These are phyloP conservation scores for Suhomyces guaymorum DNA, from an alignment of 1,139 yeast genomes.

Conservation along the genomic window DNA sequence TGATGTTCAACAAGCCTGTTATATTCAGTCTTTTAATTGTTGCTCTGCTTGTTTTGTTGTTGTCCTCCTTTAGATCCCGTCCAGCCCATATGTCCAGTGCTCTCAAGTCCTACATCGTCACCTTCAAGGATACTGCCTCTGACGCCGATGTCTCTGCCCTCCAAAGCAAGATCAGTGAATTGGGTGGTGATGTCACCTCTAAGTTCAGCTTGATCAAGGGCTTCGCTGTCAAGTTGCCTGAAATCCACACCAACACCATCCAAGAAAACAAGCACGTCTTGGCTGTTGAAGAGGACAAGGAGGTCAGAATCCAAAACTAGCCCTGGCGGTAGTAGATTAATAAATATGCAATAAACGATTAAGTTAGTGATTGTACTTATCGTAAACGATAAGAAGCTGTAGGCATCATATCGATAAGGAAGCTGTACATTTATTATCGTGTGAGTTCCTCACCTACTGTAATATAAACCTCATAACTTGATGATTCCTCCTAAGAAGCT, in stretches of 20 bases:
- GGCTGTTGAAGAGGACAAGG: constrained; percentile 61
- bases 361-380: too few species aligned
- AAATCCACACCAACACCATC: constrained; percentile 44
- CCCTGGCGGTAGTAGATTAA: too few species aligned
- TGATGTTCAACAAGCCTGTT: constrained; percentile 5
- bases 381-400: too few species aligned
- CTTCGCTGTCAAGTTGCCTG: constrained; percentile 55
- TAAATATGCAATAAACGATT: too few species aligned
- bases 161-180: constrained; percentile 35
- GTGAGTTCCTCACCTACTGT: too few species aligned
- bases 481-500: too few species aligned
- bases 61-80: constrained; percentile 3
- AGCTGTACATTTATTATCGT: too few species aligned
- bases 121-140: constrained; percentile 38
- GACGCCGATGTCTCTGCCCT: constrained; percentile 32
- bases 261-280: constrained; percentile 49
- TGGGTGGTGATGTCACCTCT: constrained; percentile 66
- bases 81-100: constrained; percentile 17
- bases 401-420: too few species aligned
- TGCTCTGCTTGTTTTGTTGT: constrained; percentile 7
- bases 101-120: constrained; percentile 39
- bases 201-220: constrained; percentile 73
- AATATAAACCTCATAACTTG: too few species aligned
- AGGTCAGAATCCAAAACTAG: constrained; percentile 46
- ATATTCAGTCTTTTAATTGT: constrained; percentile 3